Base-by-base conservation (phyloP, 805 yeast species). In the Candida succiphila region DNA sequence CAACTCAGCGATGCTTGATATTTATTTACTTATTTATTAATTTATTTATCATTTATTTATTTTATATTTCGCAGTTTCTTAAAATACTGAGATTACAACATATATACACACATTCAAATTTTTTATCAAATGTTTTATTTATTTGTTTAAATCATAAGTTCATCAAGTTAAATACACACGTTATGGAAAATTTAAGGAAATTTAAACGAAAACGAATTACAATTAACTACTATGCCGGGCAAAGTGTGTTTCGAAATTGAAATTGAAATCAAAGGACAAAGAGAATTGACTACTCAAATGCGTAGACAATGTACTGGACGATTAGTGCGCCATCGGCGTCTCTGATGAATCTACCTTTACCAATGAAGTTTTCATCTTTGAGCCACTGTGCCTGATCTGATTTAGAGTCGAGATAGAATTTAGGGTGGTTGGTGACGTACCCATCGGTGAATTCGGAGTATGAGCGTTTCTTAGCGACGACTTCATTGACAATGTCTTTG, bases 271-370 rank as follows among this genome's bases (percentile, higher is more conserved):
- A n/a, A n/a, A n/a, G n/a, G n/a, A n/a, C n/a, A n/a, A n/a, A n/a
- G n/a, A n/a, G n/a, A 24, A 9, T 24, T 24, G 26, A 7, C 22
- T 15, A 21, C 16, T 40, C 58, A 39, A 53, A 45, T 20, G 64
- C 56, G 42, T 68, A 72, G 34, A 70, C 52, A 40, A 56, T 61
- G 58, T 75, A 76, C 54, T 77, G 81, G 27, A 77, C 81, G 39
- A 55, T 63, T 37, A 72, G 50, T 2, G 25, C 42, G 16, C 69
- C 75, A 6, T 57, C 46, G 4, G 50, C 59, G 39, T 67, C 70
- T 44, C 77, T 62, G 31, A 68, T 46, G 45, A 75, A 75, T 37
- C 78, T 63, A 23, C 85, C 84, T 48, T 66, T 71, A 16, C 80
- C 84, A 17, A 73, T 31, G 36, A 74, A 58, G 42, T 63, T 69